Evolutionary conservation across 768 basidiomycete species (phyloP), one percentile per base, ranked within the genome.

Genomic region (Mycena epipterygia): DNA sequence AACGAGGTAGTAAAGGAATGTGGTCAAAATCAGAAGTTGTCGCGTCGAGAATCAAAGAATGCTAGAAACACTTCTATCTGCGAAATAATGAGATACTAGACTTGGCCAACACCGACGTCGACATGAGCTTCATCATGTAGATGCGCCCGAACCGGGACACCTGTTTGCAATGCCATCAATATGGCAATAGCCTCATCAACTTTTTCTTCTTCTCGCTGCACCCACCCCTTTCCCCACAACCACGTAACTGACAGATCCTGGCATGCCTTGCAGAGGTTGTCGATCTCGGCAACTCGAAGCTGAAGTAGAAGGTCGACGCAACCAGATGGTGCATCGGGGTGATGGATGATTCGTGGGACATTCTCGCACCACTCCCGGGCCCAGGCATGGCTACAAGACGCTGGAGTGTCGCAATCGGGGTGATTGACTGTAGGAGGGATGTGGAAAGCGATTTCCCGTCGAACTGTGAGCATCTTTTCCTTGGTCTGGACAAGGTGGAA

Each of bases 151-250:
- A 6, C 30, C 35, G 56, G 56, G 8, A 9, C 12, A 14, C 58
- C 58, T 2, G 44, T 60, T 60, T 60, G 58, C 41, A 60, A 37
- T 23, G 17, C 9, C 41, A 60, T 60, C 41, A 60, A 37, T 4
- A 16, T 29, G 5, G 58, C 41, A n/a, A 60, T 48, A 5, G 17
- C 58, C 23, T 44, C 42, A 5, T 44, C 42, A 48, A 60, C 16
- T 23, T 11, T 9, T 14, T 60, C 44, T 13, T 60, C 58, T 29
- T 60, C 58, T 42, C 16, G 16, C 27, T 32, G 30, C 44, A 21
- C 19, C 58, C 58, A 60, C 14, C 30, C 30, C 44, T 60, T 48
- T 29, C 58, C 58, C 58, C 58, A 60, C 44, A 60, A 16, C 58
- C 58, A 60, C 2, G 27, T 29, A n/a, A 60, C 41, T 17, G 58